phyloP scores from a whole-genome alignment of 2,329 filamentous ascomycete species.

The Aspergillus sp. region DNA sequence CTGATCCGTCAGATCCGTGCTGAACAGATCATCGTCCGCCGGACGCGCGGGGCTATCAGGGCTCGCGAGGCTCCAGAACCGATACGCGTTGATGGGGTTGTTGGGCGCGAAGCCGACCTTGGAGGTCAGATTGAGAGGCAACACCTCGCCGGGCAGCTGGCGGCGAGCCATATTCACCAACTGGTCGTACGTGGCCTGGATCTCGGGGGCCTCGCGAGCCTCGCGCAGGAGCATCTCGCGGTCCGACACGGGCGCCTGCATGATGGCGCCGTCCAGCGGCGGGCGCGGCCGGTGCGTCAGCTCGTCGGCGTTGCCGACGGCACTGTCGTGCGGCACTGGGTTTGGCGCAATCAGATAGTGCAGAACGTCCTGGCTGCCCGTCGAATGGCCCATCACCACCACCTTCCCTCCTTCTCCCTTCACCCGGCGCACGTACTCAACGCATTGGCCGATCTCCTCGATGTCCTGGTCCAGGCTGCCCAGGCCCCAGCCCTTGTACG shows the following conservation, averaged over 20 bases:
- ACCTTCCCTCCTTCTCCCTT: constrained; percentile 49
- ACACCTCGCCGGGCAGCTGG: constrained; percentile 22
- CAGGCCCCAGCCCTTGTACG: constrained; percentile 56
- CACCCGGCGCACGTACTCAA: constrained; percentile 49
- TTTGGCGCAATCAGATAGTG: constrained; percentile 57
- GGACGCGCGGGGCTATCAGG: constrained; percentile 53
- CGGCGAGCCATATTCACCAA: constrained; percentile 33
- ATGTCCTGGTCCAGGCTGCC: constrained; percentile 54
- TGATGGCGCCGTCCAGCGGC: constrained; percentile 68
- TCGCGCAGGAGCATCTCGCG: constrained; percentile 58
- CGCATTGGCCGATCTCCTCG: constrained; percentile 52
- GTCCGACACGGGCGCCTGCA: constrained; percentile 80
- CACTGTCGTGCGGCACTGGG: constrained; percentile 25
- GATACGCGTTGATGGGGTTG: constrained; percentile 53
- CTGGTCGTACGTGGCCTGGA: constrained; percentile 29
- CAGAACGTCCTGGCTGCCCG: constrained; percentile 67
- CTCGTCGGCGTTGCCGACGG: constrained; percentile 24
- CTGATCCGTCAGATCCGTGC: constrained; percentile 66
- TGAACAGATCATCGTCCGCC: constrained; percentile 85
- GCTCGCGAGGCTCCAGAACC: constrained; percentile 59
- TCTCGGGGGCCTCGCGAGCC: constrained; percentile 19
- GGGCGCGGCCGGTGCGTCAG: constrained; percentile 44
- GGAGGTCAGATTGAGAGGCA: constrained; percentile 35
- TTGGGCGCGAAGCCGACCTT: constrained; percentile 30
- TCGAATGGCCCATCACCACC: constrained; percentile 69